A percentile compares a stretch with the other conserved stretches of the same genome.
Conservation (phyloP, 495 filamentous ascomycete genomes). For the Aspergillus baeticus region DNA sequence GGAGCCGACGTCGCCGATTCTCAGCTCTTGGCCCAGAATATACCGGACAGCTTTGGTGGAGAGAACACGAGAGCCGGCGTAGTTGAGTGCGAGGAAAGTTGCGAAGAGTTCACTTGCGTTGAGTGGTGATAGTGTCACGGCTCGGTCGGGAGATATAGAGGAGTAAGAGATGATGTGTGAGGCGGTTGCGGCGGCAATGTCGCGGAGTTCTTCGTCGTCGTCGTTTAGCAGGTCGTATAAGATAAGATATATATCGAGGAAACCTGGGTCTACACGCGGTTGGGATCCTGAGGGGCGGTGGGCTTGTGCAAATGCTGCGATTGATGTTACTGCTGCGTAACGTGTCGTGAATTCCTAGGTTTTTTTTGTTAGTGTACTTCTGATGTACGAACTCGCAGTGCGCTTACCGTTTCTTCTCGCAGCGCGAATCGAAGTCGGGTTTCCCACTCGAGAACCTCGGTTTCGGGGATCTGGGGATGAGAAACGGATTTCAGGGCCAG, state of each 20-base stretch:
- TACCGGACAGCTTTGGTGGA: conserved; percentile 30
- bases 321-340: conserved; percentile 50
- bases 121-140: conserved; percentile 39
- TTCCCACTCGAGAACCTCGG: conserved; percentile 29
- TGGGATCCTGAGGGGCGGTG: conserved; percentile 26
- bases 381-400: neutral
- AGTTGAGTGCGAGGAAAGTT: conserved; percentile 39
- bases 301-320: conserved; percentile 33
- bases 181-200: conserved; percentile 55
- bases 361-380: neutral
- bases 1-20: conserved; percentile 23
- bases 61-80: conserved; percentile 34
- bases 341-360: conserved; percentile 64
- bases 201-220: conserved; percentile 86
- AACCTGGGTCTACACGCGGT: conserved; percentile 25
- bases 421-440: conserved; percentile 38
- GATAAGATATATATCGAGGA: conserved; percentile 48
- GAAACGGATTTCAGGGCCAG: conserved; percentile 53
- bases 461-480: conserved; percentile 12
- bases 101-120: conserved; percentile 48
- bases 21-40: conserved; percentile 24
- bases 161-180: conserved; percentile 45
- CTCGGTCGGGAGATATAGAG: conserved; percentile 26
- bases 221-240: conserved; percentile 72
- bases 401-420: conserved; percentile 43